phyloP scores from a whole-genome alignment of 2,329 filamentous ascomycete genomes.

The Arthrinium puccinioides region DNA sequence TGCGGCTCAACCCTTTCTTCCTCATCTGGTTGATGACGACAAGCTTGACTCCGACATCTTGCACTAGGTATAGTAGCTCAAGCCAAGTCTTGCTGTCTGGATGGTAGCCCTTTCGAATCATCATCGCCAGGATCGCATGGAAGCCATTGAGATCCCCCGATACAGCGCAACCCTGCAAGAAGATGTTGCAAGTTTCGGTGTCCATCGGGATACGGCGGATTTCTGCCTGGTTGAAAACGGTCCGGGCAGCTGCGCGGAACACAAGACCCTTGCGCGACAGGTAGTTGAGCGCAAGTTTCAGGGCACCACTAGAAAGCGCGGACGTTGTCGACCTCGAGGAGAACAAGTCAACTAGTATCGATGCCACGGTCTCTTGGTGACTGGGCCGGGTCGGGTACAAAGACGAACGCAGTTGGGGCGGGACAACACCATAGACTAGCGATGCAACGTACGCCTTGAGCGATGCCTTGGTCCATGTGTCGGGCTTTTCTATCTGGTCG shows the following conservation, averaged over 20 bases:
- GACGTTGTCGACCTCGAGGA: constrained; percentile 12
- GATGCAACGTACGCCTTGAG: constrained; percentile 20
- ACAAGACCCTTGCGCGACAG: constrained; percentile 12
- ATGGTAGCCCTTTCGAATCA: constrained; percentile 16
- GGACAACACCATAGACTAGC: constrained; percentile 16
- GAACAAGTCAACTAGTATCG: constrained; percentile 17
- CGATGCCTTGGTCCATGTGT: constrained; percentile 16
- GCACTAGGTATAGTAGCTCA: constrained; percentile 29
- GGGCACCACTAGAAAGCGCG: constrained; percentile 14
- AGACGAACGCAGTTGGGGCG: constrained; percentile 11
- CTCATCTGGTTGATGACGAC: constrained; percentile 36
- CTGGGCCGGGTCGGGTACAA: constrained; percentile 14
- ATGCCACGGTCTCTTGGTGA: constrained; percentile 19
- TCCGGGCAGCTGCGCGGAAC: constrained; percentile 14
- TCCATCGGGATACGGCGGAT: constrained; percentile 15
- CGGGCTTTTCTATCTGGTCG: constrained; percentile 16
- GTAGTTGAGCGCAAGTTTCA: constrained; percentile 19
- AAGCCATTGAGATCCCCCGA: constrained; percentile 18
- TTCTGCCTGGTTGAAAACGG: constrained; percentile 15
- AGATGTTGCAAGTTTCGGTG: constrained; percentile 15
- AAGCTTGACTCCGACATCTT: constrained; percentile 28
- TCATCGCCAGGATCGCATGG: constrained; percentile 15
- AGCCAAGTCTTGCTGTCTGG: constrained; percentile 17
- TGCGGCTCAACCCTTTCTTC: constrained; percentile 12
- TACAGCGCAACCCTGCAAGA: constrained; percentile 16